Evolutionary conservation across 257 asterid genomes (phyloP), one percentile per base, ranked within the genome.

Genomic region (Salvia hispanica): DNA sequence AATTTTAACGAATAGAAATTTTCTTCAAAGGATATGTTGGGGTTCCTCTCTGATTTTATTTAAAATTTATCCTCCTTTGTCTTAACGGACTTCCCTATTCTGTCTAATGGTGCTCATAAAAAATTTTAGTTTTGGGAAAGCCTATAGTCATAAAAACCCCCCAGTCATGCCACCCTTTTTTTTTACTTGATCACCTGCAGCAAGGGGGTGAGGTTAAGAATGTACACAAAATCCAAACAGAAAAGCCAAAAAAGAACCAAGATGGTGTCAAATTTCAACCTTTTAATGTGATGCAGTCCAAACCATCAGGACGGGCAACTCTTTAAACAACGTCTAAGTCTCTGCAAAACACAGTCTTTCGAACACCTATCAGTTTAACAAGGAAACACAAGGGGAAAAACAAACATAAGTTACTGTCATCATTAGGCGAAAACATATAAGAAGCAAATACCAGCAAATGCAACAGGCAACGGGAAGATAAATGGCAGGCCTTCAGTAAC

Each of bases 111-210:
- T 82, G 77, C 85, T 88, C 94, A 91, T 85, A n/a, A n/a, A n/a
- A 70, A 85, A 87, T 74, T 82, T 94, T 70, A 94, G 67, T 78
- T 82, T 94, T n/a, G n/a, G 45, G 99, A 94, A 46, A 96, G 97
- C 78, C 94, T 88, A 54, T 79, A 61, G 76, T 94, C 97, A 81
- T 94, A 94, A 80, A n/a, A 88, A 94, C 37, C 99, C 99, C 47
- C 99, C 99, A 33, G 97, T 94, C 99, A 94, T 94, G 75, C 97
- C 97, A 74, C 99, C 99, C 77, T 89, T 91, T 83, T 88, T 94
- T 86, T 92, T 94, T 52, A 94, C 99, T 83, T 94, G 99, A 84
- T 94, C 99, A 65, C 99, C 99, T 94, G 83, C 67, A 68, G 66
- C 14, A 46, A 60, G 34, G 66, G 46, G 58, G 51, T 46, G 47